Percentiles rank a stretch among this genome's conserved stretches.
These are phyloP conservation scores for Ustilago hordei DNA, from an alignment of 1,284 basidiomycete species.

Conservation along the genomic window DNA sequence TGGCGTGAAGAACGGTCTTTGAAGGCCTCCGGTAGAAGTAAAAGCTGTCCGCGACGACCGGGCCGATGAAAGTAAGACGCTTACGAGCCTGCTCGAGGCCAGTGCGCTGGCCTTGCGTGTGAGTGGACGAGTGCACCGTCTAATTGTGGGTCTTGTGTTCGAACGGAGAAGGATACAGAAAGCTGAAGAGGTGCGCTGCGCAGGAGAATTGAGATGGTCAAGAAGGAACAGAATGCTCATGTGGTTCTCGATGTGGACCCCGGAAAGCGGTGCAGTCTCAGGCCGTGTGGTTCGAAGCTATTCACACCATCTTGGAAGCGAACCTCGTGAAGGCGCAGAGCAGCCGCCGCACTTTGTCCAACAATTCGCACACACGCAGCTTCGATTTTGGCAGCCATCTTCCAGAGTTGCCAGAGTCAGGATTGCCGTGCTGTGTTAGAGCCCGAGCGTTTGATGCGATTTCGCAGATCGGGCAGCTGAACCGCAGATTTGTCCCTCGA, in stretches of 20 bases:
- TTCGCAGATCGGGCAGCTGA: background rate
- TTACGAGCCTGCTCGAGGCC: background rate
- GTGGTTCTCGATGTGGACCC: background rate
- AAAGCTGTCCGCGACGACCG: background rate
- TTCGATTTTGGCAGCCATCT: background rate
- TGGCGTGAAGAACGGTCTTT: background rate
- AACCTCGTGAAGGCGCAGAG: background rate
- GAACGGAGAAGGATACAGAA: too few relatives aligned
- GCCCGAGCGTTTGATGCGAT: background rate
- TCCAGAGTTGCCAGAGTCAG: background rate
- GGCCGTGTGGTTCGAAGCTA: background rate
- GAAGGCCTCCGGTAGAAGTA: background rate
- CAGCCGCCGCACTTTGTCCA: background rate
- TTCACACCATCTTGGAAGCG: background rate
- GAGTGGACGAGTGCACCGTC: background rate
- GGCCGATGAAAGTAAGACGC: too few relatives aligned
- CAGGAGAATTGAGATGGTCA: background rate
- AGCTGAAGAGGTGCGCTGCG: too few relatives aligned
- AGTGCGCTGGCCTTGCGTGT: background rate
- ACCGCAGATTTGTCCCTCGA: background rate
- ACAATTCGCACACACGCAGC: background rate
- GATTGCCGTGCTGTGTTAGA: background rate
- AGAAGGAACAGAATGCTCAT: background rate
- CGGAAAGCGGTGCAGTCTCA: constrained; percentile 1
- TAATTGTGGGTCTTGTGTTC: too few relatives aligned